Evolutionary conservation across 768 basidiomycete species (phyloP).

Genomic region (Mycena filopes): DNA sequence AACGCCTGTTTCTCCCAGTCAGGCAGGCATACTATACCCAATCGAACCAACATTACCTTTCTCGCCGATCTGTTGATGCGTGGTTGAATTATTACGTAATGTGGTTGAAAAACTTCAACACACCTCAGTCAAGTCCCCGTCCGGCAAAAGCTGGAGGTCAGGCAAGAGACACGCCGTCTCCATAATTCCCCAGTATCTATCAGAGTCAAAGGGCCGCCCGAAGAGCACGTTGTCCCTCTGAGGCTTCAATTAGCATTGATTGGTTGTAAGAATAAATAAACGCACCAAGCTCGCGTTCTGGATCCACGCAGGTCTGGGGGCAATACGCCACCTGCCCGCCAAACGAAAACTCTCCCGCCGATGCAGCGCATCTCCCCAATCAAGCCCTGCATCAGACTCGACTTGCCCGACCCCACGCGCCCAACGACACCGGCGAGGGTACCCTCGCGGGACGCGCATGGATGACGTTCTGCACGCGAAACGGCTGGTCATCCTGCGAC

Average conservation of each 20-base stretch:
- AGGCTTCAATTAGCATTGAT: not conserved
- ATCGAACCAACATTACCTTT: constrained; percentile 47
- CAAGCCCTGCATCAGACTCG: constrained; percentile 68
- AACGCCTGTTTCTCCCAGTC: constrained; percentile 46
- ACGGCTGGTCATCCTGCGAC: constrained; percentile 46
- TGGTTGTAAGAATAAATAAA: not conserved
- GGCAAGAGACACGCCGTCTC: constrained; percentile 67
- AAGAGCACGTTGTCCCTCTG: constrained; percentile 77
- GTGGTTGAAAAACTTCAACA: constrained; percentile 5
- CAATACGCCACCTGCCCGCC: constrained; percentile 77
- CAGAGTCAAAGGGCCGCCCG: constrained; percentile 71
- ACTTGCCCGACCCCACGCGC: constrained; percentile 76
- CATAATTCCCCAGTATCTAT: constrained; percentile 72
- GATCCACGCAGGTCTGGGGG: constrained; percentile 82
- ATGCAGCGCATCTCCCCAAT: constrained; percentile 76
- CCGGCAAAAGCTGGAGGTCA: constrained; percentile 72
- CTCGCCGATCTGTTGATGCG: constrained; percentile 64
- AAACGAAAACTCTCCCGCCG: constrained; percentile 63
- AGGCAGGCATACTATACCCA: not conserved
- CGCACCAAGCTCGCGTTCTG: constrained; percentile 72
- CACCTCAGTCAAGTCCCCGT: constrained; percentile 81
- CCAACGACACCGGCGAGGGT: constrained; percentile 72
- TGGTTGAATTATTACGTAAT: constrained; percentile 36
- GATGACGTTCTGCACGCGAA: constrained; percentile 62
- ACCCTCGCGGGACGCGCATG: constrained; percentile 66